These are phyloP conservation scores for Dictyophora rubrovolvata DNA, from an alignment of 768 basidiomycete species.

Conservation along the genomic window DNA sequence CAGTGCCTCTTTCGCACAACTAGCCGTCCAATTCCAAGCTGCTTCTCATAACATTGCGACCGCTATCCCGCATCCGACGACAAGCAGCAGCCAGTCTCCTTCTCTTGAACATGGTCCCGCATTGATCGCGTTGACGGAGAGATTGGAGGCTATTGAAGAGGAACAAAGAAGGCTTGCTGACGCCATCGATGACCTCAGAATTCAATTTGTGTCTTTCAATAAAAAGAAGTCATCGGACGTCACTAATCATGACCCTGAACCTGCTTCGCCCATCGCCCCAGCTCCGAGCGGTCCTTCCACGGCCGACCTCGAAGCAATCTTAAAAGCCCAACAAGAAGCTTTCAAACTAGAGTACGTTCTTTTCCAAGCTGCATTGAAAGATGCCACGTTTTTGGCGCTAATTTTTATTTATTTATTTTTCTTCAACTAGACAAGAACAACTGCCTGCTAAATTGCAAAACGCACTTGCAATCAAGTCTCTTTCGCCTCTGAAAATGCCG, in stretches of 20 bases:
- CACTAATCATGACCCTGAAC: not conserved
- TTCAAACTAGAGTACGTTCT: slow-evolving; percentile 26
- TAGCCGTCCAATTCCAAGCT: slow-evolving; percentile 31
- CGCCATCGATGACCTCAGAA: slow-evolving; percentile 24
- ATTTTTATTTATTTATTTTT: not conserved
- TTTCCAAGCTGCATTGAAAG: not conserved
- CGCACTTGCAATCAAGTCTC: slow-evolving; percentile 23
- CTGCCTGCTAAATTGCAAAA: slow-evolving; percentile 29
- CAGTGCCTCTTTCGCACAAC: slow-evolving; percentile 28
- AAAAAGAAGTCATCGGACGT: slow-evolving; percentile 5
- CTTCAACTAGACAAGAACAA: slow-evolving; percentile 24
- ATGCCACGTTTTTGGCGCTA: not conserved
- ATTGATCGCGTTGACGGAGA: slow-evolving; percentile 15
- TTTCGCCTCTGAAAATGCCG: slow-evolving; percentile 23
- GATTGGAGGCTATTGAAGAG: slow-evolving; percentile 24
- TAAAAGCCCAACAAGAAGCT: slow-evolving; percentile 22
- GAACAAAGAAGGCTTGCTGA: slow-evolving; percentile 23
- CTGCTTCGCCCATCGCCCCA: not conserved
- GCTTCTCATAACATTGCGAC: slow-evolving; percentile 29
- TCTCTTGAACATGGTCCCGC: not conserved
- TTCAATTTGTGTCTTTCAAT: slow-evolving; percentile 12
- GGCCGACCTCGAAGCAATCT: slow-evolving; percentile 22
- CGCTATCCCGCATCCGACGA: slow-evolving; percentile 16
- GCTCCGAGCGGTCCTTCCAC: not conserved
- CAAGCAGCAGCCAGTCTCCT: not conserved